Base-by-base conservation (phyloP, 768 basidiomycete genomes). In the Pisolithus tinctorius region DNA sequence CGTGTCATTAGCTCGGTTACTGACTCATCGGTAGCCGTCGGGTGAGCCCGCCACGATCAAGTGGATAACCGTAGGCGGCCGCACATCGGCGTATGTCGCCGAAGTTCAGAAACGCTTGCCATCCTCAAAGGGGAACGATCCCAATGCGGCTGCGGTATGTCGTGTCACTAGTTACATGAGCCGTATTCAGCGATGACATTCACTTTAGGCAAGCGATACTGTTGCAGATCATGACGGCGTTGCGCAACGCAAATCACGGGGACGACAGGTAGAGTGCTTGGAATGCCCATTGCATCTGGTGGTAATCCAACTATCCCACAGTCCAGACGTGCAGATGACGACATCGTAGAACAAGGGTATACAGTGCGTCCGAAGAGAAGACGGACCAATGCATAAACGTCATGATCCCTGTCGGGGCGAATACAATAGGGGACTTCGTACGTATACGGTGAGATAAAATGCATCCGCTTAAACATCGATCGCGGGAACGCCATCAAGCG, bases 31-130 rank as follows among this genome's bases (percentile, higher is more conserved):
- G 16, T 49, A 89, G 87, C 81, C 84, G 0, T 78, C 80, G 49
- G 88, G 87, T 5, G 68, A 74, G 50, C 76, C 74, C n/a, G 88
- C 84, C 1, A 86, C 83, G 7, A 80, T 90, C 50, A 79, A 78
- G 58, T 90, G 83, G 78, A 63, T 85, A 49, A 86, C 81, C 4
- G 83, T 91, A 7, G 86, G 85, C 16, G 86, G 88, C 3, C 74
- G 87, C 14, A 89, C 88, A 7, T 86, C 86, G 3, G 88, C 88
- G 13, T 84, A 76, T 57, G 81, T 89, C 7, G 60, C 63, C 11
- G 80, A 88, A 64, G 68, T 88, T 9, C 88, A 88, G 63, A 59
- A 63, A 45, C 27, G 20, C 2, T 20, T 45, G 27, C 61, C 70
- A 14, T 52, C 67, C 26, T 17, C 48, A 27, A 55, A 50, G 26